Evolutionary conservation across 768 basidiomycete genomes (phyloP).

Genomic region (Suillus hirtellus): DNA sequence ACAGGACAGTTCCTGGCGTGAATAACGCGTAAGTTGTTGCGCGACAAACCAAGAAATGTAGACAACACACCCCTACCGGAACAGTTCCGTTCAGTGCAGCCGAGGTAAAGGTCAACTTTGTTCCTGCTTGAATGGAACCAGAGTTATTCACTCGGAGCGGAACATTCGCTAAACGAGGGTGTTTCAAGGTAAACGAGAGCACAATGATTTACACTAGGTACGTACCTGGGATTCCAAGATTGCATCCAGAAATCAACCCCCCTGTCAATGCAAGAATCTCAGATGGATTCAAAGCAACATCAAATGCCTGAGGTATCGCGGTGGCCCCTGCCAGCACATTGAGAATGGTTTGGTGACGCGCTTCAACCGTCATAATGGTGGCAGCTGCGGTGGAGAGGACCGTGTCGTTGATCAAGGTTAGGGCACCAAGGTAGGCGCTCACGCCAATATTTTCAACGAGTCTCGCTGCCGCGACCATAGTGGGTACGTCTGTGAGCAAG

Average conservation of each 20-base stretch:
- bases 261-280: constrained; percentile 73
- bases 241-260: constrained; percentile 69
- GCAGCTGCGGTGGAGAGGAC: constrained; percentile 63
- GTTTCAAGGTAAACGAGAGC: not conserved
- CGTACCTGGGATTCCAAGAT: constrained; percentile 56
- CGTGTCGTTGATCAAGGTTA: constrained; percentile 61
- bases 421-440: constrained; percentile 73
- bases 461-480: constrained; percentile 72
- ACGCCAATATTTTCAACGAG: constrained; percentile 78
- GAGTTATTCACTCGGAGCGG: constrained; percentile 64
- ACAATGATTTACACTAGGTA: constrained; percentile 5
- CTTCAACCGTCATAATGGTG: constrained; percentile 76
- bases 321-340: constrained; percentile 62
- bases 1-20: constrained; percentile 56
- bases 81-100: constrained; percentile 53
- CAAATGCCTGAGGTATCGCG: constrained; percentile 69
- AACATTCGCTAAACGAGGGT: constrained; percentile 48
- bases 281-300: constrained; percentile 65
- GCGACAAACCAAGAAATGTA: not conserved
- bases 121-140: constrained; percentile 56
- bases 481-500: constrained; percentile 62
- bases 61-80: constrained; percentile 43
- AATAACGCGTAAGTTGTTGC: constrained; percentile 13
- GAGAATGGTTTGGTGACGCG: constrained; percentile 79
- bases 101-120: constrained; percentile 61